These are phyloP conservation scores for Cunninghamia lanceolata DNA, from an alignment of 75 land plant genomes.

Conservation along the genomic window DNA sequence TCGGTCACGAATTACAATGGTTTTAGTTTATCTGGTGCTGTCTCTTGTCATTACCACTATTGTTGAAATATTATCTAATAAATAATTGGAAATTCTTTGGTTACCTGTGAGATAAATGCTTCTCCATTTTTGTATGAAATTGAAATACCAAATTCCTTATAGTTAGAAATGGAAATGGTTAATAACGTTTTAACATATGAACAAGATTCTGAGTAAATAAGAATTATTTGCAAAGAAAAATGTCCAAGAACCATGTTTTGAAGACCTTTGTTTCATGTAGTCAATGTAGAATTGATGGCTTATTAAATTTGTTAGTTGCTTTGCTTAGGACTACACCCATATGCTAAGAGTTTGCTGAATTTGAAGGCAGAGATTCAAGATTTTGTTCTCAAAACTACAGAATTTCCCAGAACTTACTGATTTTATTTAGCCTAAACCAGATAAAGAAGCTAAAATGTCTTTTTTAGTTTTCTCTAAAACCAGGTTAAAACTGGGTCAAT, in stretches of 20 bases:
- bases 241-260: neutral
- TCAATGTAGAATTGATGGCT: neutral
- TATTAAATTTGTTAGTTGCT: neutral
- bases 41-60: neutral
- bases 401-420: too few species aligned
- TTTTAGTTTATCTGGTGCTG: neutral
- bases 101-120: neutral
- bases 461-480: too few species aligned
- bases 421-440: too few species aligned
- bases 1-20: neutral
- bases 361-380: too few species aligned
- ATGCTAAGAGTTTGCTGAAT: neutral
- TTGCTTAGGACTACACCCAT: neutral
- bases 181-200: neutral
- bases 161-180: neutral
- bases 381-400: too few species aligned
- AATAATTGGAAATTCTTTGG: neutral
- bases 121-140: neutral
- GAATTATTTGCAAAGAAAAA: neutral
- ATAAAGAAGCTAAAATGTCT: too few species aligned
- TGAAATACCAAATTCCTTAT: neutral
- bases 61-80: neutral
- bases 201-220: neutral
- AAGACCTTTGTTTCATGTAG: neutral
- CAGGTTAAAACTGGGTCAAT: too few species aligned